Evolutionary conservation across 129 eudicot species (phyloP).

Genomic region (Lactuca sativa): DNA sequence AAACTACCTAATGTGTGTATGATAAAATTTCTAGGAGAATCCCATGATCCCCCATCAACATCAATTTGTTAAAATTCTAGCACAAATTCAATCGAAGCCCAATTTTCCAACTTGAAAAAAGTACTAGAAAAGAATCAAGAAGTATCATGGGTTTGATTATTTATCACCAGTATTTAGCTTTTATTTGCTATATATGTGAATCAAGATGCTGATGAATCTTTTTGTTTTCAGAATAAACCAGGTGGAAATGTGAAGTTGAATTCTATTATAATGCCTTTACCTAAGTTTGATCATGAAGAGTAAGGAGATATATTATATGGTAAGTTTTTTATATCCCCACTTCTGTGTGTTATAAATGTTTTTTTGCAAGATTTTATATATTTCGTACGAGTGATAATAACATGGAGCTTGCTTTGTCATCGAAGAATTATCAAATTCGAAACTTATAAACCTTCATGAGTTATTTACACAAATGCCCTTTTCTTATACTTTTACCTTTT

Average conservation of each 20-base stretch:
- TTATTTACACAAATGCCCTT: slow-evolving; percentile 26
- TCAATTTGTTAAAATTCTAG: background rate
- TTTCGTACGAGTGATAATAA: slow-evolving; percentile 30
- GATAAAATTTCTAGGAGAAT: too few relatives aligned
- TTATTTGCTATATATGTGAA: background rate
- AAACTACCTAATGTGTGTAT: too few relatives aligned
- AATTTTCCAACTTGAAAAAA: background rate
- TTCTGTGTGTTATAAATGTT: background rate
- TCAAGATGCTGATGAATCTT: background rate
- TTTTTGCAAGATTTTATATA: background rate
- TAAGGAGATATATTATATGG: slow-evolving; percentile 94
- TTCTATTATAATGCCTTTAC: slow-evolving; percentile 73
- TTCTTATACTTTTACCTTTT: background rate
- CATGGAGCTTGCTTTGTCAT: slow-evolving; percentile 88
- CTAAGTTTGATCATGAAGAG: slow-evolving; percentile 84
- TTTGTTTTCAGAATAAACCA: slow-evolving; percentile 65
- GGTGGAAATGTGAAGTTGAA: slow-evolving; percentile 93
- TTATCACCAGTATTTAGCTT: background rate
- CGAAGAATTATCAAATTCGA: slow-evolving; percentile 87
- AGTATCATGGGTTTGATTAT: slow-evolving; percentile 63
- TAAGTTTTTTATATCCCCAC: slow-evolving; percentile 26
- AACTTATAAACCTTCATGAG: slow-evolving; percentile 70
- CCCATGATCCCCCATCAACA: too few relatives aligned
- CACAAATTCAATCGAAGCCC: background rate
- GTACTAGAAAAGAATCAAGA: slow-evolving; percentile 44